These are phyloP conservation scores for Wickerhamiella siamensis DNA, from an alignment of 805 yeast species.

Conservation along the genomic window DNA sequence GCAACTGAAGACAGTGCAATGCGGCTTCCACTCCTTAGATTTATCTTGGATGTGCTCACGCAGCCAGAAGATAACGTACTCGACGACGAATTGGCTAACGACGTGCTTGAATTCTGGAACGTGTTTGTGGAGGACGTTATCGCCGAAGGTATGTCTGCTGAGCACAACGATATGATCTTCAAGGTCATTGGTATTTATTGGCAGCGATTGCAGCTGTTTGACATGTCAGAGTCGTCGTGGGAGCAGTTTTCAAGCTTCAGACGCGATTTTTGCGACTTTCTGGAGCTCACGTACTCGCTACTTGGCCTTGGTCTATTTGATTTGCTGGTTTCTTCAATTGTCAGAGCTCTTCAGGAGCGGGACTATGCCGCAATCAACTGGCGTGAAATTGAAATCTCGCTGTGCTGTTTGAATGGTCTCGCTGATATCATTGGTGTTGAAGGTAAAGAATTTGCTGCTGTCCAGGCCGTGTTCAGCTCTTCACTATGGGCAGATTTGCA, in stretches of 20 bases:
- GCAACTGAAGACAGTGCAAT: conserved; percentile 9
- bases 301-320: conserved; percentile 40
- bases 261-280: conserved; percentile 60
- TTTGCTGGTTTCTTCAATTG: conserved; percentile 23
- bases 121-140: conserved; percentile 22
- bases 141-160: conserved; percentile 18
- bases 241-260: conserved; percentile 58
- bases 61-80: conserved; percentile 13
- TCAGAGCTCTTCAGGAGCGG: conserved; percentile 5
- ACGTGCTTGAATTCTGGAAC: conserved; percentile 25
- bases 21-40: conserved; percentile 8
- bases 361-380: conserved; percentile 16
- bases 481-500: conserved; percentile 20
- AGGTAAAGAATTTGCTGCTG: conserved; percentile 22
- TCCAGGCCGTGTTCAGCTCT: conserved; percentile 20
- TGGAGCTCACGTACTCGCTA: conserved; percentile 55
- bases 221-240: conserved; percentile 19
- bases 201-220: conserved; percentile 40
- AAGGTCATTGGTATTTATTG: conserved; percentile 51
- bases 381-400: conserved; percentile 42
- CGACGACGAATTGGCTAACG: conserved; percentile 21
- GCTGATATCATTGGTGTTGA: conserved; percentile 35
- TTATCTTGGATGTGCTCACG: conserved; percentile 9
- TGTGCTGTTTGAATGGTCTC: conserved; percentile 43
- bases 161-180: conserved; percentile 24